Base-by-base conservation (phyloP, 2,329 filamentous ascomycete species). In the Arthrobotrys sinensis region DNA sequence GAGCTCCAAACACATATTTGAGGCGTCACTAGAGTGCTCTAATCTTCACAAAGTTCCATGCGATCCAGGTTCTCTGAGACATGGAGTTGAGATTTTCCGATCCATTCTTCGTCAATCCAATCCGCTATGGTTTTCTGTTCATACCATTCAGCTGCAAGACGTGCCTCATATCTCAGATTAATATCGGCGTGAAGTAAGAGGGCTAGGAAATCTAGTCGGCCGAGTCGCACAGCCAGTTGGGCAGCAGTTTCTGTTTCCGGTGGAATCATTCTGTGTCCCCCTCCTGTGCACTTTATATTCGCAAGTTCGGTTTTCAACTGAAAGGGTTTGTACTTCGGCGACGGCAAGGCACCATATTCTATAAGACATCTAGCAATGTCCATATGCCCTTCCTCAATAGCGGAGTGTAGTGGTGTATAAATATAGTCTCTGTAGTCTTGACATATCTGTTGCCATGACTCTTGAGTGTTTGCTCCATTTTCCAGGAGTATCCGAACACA, bases 71-170 rank as follows among this genome's bases (percentile, higher is more conserved):
- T 38, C 14, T 55, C 11, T 5, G n/a, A 5, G 3, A 28, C 7
- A 12, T 40, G 6, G 6, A 16, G 16, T 7, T 7, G 53, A 43
- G 53, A 16, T 16, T 43, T 32, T 0, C 19, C 19, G 36, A 52
- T 55, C 64, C 64, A 68, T 19, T 43, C 4, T 34, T 68, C 11
- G 38, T 68, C 38, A 16, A 68, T 45, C 50, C 50, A 68, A 32
- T 68, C 40, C 5, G 28, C 12, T 16, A 68, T 55, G 1, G 36
- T 57, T 34, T 14, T 40, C 28, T 40, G 14, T 3, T 45, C 11
- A 21, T 19, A 45, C 7, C 14, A 2, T 60, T 36, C 16, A 14
- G 65, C 50, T 19, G 65, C 52, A 14, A 11, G 21, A 5, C 52
- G 46, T 36, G 65, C 65, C 6, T 28, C n/a, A 14, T 34, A 24